phyloP scores from a whole-genome alignment of 2,329 filamentous ascomycete genomes.

The Akanthomyces dipterigenus region DNA sequence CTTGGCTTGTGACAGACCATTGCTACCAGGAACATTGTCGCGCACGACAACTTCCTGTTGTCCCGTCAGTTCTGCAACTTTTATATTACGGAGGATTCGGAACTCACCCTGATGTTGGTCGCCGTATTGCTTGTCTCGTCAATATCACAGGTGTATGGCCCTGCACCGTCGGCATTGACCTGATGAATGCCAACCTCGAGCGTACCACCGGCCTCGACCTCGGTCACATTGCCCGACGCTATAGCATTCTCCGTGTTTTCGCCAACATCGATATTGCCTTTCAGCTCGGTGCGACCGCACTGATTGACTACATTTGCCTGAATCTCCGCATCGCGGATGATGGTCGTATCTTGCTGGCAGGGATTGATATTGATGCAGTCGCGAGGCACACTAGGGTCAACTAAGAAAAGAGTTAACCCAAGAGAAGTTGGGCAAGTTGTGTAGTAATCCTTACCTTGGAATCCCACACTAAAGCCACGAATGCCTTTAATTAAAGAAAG shows the following conservation, averaged over 20 bases:
- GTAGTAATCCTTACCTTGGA: conserved; percentile 31
- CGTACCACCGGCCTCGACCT: conserved; percentile 38
- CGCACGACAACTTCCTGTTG: conserved; percentile 38
- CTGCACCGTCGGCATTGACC: conserved; percentile 3
- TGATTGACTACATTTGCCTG: conserved; percentile 46
- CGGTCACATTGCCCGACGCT: conserved; percentile 38
- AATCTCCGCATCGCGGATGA: conserved; percentile 54
- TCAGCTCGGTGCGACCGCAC: conserved; percentile 55
- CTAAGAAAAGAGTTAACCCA: conserved; percentile 20
- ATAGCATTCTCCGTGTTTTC: conserved; percentile 48
- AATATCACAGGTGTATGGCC: conserved; percentile 47
- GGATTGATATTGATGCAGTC: conserved; percentile 59
- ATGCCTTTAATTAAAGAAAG: conserved; percentile 39
- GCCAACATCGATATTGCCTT: conserved; percentile 56
- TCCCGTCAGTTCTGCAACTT: not conserved
- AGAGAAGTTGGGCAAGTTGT: not conserved
- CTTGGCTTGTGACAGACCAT: conserved; percentile 51
- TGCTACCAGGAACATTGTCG: conserved; percentile 53
- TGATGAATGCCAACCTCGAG: conserved; percentile 25
- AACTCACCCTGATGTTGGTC: conserved; percentile 13
- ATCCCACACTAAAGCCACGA: conserved; percentile 42
- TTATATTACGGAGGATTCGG: not conserved
- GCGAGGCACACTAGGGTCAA: conserved; percentile 49
- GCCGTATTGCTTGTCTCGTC: conserved; percentile 39
- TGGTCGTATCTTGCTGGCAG: conserved; percentile 58